A percentile compares a stretch with the other conserved stretches of the same genome.
These are phyloP conservation scores for Buxus sempervirens DNA, from an alignment of 164 flowering plant species.

Conservation along the genomic window DNA sequence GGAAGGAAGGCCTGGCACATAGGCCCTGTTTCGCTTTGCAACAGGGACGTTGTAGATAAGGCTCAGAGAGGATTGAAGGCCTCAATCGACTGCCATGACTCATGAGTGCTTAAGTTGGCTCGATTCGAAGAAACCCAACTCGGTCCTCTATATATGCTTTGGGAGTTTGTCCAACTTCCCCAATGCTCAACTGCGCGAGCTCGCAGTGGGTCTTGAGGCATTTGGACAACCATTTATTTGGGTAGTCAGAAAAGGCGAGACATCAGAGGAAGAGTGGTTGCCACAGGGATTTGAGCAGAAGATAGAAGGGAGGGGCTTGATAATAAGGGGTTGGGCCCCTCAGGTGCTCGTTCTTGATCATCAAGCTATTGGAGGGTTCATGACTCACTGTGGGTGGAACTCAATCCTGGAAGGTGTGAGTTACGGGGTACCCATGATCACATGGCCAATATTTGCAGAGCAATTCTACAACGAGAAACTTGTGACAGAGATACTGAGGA, in stretches of 20 bases:
- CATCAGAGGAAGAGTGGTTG: conserved; percentile 2
- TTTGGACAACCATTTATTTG: conserved; percentile 6
- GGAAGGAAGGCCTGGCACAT: conserved; percentile 25
- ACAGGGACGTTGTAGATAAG: conserved; percentile 12
- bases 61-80: conserved; percentile 23
- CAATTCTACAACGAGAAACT: conserved; percentile 22
- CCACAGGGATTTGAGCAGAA: conserved; percentile 21
- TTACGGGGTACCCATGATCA: conserved; percentile 21
- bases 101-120: conserved; percentile 29
- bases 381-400: conserved; percentile 36
- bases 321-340: conserved; percentile 29
- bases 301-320: conserved; percentile 15
- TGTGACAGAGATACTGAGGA: conserved; percentile 10
- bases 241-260: conserved; percentile 1
- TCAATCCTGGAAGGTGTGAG: conserved; percentile 21
- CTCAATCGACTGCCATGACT: conserved; percentile 2
- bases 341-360: conserved; percentile 24
- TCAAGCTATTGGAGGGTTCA: conserved; percentile 25
- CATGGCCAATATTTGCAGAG: conserved; percentile 22
- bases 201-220: conserved; percentile 16
- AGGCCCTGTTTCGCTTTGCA: conserved; percentile 31
- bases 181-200: conserved; percentile 8
- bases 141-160: conserved; percentile 22
- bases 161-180: conserved; percentile 9
- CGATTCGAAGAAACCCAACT: conserved; percentile 14